Percentiles rank a stretch among this genome's conserved stretches.
phyloP scores from a whole-genome alignment of 768 basidiomycete species.

The Russula sp. region DNA sequence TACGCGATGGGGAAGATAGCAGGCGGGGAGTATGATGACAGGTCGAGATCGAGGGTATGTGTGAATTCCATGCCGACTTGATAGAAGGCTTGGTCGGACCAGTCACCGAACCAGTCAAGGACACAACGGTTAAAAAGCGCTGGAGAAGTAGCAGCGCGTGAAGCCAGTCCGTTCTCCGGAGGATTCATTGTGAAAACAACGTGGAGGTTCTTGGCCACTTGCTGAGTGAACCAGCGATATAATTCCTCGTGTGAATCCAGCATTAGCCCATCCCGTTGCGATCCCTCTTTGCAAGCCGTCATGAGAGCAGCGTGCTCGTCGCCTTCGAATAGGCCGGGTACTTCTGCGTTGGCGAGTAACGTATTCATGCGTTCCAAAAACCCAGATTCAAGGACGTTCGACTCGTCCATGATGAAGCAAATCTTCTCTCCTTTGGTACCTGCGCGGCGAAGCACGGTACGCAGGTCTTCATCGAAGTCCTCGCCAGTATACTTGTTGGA shows the following conservation, averaged over 20 bases:
- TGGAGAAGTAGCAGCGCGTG: conserved; percentile 93
- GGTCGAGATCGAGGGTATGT: conserved; percentile 84
- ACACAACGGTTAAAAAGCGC: conserved; percentile 99
- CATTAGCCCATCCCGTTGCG: conserved; percentile 98
- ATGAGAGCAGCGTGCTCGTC: conserved; percentile 96
- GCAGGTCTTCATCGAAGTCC: conserved; percentile 96
- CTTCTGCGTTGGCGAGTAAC: conserved; percentile 96
- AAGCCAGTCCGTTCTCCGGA: conserved; percentile 91
- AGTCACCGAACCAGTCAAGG: conserved; percentile 98
- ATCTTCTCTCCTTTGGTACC: conserved; percentile 99
- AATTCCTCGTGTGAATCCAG: conserved; percentile 96
- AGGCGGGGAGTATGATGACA: conserved; percentile 74
- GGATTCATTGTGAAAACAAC: conserved; percentile 99
- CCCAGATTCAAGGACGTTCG: conserved; percentile 97
- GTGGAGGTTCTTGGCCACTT: conserved; percentile 96
- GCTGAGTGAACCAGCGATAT: conserved; percentile 97
- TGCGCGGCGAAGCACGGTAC: conserved; percentile 87
- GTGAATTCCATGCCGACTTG: conserved; percentile 99
- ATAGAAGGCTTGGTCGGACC: conserved; percentile 97
- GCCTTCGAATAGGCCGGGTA: conserved; percentile 99
- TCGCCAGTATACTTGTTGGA: conserved; percentile 99
- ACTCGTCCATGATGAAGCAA: conserved; percentile 99
- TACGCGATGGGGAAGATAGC: conserved; percentile 84
- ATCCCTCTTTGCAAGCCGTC: conserved; percentile 99
- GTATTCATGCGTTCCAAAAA: conserved; percentile 99